These are phyloP conservation scores for Pyrenochaeta sp. DNA, from an alignment of 2,329 filamentous ascomycete species.

Conservation along the genomic window DNA sequence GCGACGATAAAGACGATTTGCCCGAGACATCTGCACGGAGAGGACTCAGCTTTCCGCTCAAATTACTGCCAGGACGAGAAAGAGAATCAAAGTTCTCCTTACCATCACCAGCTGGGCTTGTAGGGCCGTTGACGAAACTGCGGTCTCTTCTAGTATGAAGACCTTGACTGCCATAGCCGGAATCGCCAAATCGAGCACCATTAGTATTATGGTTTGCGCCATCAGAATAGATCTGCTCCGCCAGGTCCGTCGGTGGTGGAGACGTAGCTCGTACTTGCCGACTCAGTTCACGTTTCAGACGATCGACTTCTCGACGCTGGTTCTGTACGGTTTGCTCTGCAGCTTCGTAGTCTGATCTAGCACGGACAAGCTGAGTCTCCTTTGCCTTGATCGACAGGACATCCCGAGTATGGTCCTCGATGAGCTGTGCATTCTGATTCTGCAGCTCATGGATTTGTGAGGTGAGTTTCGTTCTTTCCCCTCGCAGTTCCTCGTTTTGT, in stretches of 20 bases:
- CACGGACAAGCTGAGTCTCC: conserved; percentile 93
- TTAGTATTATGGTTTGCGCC: conserved; percentile 64
- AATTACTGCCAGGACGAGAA: conserved; percentile 41
- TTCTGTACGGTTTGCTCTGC: conserved; percentile 87
- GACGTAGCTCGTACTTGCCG: conserved; percentile 61
- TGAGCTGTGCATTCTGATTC: conserved; percentile 94
- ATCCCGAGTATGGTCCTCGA: conserved; percentile 95
- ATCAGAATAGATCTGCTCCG: conserved; percentile 61
- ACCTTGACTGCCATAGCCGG: conserved; percentile 50
- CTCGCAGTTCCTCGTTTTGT: conserved; percentile 79
- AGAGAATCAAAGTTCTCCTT: conserved; percentile 57
- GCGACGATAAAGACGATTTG: conserved; percentile 42
- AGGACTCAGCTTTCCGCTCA: conserved; percentile 51
- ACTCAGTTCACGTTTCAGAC: conserved; percentile 83
- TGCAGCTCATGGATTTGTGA: conserved; percentile 94
- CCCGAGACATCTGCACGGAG: conserved; percentile 43
- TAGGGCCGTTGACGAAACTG: conserved; percentile 34
- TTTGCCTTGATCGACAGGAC: conserved; percentile 97
- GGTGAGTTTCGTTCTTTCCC: conserved; percentile 80
- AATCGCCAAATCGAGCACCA: conserved; percentile 46
- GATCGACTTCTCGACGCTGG: conserved; percentile 85
- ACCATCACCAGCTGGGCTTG: conserved; percentile 51
- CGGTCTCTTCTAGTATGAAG: conserved; percentile 43
- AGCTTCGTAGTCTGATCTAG: conserved; percentile 86
- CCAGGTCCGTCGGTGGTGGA: conserved; percentile 60